Percentiles rank a stretch among this genome's conserved stretches.
Evolutionary conservation across 1,139 yeast genomes (phyloP).

Genomic region (Candida dubliniensis): DNA sequence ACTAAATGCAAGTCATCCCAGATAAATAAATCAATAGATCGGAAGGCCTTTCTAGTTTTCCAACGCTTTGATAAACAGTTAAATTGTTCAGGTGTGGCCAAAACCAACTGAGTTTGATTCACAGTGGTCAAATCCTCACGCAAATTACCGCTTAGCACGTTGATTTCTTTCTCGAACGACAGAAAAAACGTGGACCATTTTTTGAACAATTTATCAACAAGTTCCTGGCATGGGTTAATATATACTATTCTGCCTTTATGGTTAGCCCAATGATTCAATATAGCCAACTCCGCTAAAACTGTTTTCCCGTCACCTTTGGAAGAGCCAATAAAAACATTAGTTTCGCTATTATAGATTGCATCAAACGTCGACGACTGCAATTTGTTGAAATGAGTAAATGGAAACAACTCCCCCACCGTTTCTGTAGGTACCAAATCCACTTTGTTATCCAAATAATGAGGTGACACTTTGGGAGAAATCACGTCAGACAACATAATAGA

Average conservation of each 20-base stretch:
- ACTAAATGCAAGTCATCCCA: conserved; percentile 76
- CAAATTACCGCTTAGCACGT: conserved; percentile 63
- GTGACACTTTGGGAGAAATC: conserved; percentile 67
- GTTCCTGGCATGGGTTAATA: conserved; percentile 59
- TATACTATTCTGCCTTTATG: conserved; percentile 67
- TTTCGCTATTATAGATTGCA: conserved; percentile 57
- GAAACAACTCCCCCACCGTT: conserved; percentile 48
- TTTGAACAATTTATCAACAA: conserved; percentile 45
- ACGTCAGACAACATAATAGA: conserved; percentile 62
- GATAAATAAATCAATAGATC: conserved; percentile 64
- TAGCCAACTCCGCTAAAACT: conserved; percentile 68
- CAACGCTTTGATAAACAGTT: conserved; percentile 74
- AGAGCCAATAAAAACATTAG: conserved; percentile 64
- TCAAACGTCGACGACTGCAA: conserved; percentile 73
- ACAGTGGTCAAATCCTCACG: conserved; percentile 54
- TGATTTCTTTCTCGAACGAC: conserved; percentile 46
- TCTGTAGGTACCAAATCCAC: conserved; percentile 46
- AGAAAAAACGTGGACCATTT: conserved; percentile 55
- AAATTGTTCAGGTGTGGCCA: conserved; percentile 80
- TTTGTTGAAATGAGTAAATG: conserved; percentile 57
- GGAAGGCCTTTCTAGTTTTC: conserved; percentile 73
- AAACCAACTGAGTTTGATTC: conserved; percentile 61
- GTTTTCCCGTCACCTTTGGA: conserved; percentile 80
- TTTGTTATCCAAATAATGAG: conserved; percentile 55
- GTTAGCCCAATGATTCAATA: conserved; percentile 68